Conservation (phyloP, 2,329 filamentous ascomycete genomes). For the Colletotrichum salicis region DNA sequence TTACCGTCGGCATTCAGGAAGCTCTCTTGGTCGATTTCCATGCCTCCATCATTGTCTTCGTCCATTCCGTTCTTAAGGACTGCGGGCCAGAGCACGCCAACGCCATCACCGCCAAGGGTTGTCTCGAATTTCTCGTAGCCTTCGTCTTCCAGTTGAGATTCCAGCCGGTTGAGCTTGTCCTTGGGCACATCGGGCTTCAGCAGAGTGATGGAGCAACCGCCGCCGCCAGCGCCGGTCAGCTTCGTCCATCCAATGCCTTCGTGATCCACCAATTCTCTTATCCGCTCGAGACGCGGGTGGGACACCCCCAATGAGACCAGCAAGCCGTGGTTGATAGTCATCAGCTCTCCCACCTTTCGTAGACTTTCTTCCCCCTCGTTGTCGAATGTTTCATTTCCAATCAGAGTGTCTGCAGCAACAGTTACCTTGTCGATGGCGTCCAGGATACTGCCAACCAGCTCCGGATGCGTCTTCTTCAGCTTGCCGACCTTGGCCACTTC, state of each 20-base stretch:
- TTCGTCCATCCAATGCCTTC: constrained; percentile 96
- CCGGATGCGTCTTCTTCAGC: constrained; percentile 77
- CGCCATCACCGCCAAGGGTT: constrained; percentile 90
- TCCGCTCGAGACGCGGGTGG: constrained; percentile 89
- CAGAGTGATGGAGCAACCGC: constrained; percentile 93
- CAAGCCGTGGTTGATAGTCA: constrained; percentile 93
- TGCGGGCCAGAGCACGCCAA: constrained; percentile 93
- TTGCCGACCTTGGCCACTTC: constrained; percentile 88
- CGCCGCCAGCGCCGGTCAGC: constrained; percentile 93
- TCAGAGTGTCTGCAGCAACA: constrained; percentile 62
- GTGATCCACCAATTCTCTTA: constrained; percentile 90
- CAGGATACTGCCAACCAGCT: constrained; percentile 82
- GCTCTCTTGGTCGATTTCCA: constrained; percentile 89
- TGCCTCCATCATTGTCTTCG: constrained; percentile 81
- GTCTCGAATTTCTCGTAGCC: constrained; percentile 89
- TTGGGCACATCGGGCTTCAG: constrained; percentile 73
- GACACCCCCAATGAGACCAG: constrained; percentile 93
- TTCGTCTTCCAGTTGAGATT: constrained; percentile 72
- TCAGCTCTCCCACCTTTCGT: constrained; percentile 83
- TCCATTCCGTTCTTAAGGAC: constrained; percentile 86
- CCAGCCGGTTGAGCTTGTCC: constrained; percentile 70
- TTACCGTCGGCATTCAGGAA: constrained; percentile 85
- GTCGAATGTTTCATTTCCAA: constrained; percentile 74
- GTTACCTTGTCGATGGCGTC: constrained; percentile 84
- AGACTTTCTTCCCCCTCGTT: constrained; percentile 71